Base-by-base conservation (phyloP, 2,329 filamentous ascomycete species). In the Coniochaeta sp. region DNA sequence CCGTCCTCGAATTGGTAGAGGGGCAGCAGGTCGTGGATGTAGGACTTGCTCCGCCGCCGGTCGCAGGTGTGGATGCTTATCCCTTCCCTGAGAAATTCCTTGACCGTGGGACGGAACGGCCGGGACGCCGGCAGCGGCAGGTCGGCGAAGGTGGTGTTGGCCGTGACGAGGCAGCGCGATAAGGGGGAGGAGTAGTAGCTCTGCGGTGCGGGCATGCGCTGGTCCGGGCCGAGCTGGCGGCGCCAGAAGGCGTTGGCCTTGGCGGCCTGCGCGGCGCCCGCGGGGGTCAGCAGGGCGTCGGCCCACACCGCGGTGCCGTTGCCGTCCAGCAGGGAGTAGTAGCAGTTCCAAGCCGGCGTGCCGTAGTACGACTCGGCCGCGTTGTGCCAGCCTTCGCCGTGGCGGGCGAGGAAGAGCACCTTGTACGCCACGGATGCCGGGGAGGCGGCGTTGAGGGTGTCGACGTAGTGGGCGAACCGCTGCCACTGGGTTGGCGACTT, bases 11-110 rank as follows among this genome's bases (percentile, higher is more conserved):
- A 82, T 5, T 65, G 66, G 67, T 80, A 87, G 1, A 64, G 68
- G 0, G 84, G 85, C 56, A 84, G 83, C 4, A 77, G 74, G 2
- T 72, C 62, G 17, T 73, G 71, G 62, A 90, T 85, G 61, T 79
- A 77, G 0, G 79, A 77, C 66, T 77, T 81, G 65, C 73, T 81
- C 24, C 80, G 81, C 10, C 88, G 78, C 32, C 82, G 79, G 71
- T 90, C 85, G 69, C 88, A 91, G 0, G 87, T 89, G 68, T 89
- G 88, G 47, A 85, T 82, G 59, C 81, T 85, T 59, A 90, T 83
- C 2, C 82, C 81, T 71, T 90, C 88, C 32, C 88, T 79, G 64
- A 90, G 75, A 38, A 81, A 69, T 66, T 90, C 88, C 71, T 89
- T 89, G 62, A 90, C 73, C 1, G 76, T 74, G 0, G 86, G 87